Evolutionary conservation across 2,329 filamentous ascomycete species (phyloP).

Genomic region (Lithohypha guttulata): DNA sequence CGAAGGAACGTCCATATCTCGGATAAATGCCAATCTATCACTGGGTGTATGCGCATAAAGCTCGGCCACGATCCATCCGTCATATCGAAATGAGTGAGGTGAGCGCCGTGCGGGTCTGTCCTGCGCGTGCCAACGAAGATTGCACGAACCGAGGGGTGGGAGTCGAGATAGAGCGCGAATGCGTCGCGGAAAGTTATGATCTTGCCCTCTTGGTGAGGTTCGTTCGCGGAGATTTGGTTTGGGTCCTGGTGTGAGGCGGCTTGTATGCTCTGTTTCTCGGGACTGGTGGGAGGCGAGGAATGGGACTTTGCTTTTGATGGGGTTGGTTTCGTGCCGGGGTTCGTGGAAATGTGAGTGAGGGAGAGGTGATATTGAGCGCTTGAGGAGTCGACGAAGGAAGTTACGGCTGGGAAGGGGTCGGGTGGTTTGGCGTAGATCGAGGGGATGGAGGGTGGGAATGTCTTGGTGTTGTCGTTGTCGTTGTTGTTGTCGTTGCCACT

Average conservation of each 20-base stretch:
- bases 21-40: conserved; percentile 94
- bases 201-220: conserved; percentile 8
- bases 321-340: conserved; percentile 31
- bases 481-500: not conserved
- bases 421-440: conserved; percentile 81
- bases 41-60: conserved; percentile 88
- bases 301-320: conserved; percentile 14
- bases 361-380: conserved; percentile 61
- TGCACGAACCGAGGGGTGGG: conserved; percentile 49
- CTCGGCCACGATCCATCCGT: conserved; percentile 84
- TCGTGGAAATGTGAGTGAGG: conserved; percentile 59
- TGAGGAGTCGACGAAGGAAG: conserved; percentile 65
- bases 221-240: not conserved
- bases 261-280: conserved; percentile 7
- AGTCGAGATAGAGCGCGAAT: conserved; percentile 61
- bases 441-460: conserved; percentile 48
- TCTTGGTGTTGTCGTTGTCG: not conserved
- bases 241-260: not conserved
- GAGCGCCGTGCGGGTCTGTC: conserved; percentile 81
- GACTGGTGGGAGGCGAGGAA: conserved; percentile 12
- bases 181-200: conserved; percentile 58
- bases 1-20: conserved; percentile 82
- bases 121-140: conserved; percentile 81
- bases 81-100: conserved; percentile 68
- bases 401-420: conserved; percentile 76